phyloP scores from a whole-genome alignment of 345 rosid genomes.

The Boechera stricta region DNA sequence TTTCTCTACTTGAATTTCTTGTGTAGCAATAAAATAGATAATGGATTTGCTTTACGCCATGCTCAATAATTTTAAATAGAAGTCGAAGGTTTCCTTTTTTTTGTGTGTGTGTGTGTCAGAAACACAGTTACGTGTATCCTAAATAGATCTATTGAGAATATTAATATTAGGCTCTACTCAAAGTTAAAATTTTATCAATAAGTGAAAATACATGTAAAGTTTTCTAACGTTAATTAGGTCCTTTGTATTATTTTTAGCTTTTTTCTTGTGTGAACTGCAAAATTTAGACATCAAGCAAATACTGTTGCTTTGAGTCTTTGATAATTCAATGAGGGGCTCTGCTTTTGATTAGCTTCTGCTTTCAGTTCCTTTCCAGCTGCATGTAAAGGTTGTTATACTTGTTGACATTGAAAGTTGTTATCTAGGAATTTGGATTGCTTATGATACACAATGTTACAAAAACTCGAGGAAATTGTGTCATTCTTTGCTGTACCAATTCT shows the following conservation, averaged over 20 bases:
- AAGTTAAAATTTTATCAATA: neutral
- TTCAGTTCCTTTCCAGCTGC: conserved; percentile 1
- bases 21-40: neutral
- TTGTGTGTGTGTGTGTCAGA: too few species aligned
- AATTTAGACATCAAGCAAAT: conserved; percentile 16
- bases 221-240: neutral
- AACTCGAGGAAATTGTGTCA: conserved; percentile 14
- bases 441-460: neutral
- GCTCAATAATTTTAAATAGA: too few species aligned
- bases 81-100: too few species aligned
- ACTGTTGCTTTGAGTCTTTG: neutral
- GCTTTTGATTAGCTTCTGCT: conserved; percentile 11
- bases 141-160: neutral
- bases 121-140: neutral
- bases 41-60: neutral
- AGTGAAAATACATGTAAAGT: neutral
- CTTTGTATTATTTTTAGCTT: neutral
- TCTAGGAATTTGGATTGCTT: conserved; percentile 3
- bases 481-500: conserved; percentile 3
- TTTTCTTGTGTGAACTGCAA: conserved; percentile 22
- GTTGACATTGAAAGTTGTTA: conserved; percentile 12
- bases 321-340: neutral
- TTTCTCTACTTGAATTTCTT: conserved; percentile 17
- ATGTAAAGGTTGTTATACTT: conserved; percentile 17
- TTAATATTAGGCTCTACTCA: neutral